Conservation (phyloP, 23 red algal genomes). For the Pyropia yezoensis region DNA sequence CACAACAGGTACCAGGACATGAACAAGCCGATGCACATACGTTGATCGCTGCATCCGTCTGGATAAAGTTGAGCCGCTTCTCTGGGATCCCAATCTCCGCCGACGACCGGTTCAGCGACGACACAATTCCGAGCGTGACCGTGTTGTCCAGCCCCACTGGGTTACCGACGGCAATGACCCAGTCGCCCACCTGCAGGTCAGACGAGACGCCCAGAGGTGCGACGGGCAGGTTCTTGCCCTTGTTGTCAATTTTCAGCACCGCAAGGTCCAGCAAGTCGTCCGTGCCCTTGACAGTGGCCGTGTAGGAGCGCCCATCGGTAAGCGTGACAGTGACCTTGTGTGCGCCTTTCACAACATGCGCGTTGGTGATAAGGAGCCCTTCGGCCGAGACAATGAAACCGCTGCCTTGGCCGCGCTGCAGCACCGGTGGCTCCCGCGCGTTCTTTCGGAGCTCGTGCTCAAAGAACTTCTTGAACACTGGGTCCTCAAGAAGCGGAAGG, state of each 20-base stretch:
- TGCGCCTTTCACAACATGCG: slow-evolving; percentile 83
- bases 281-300: slow-evolving; percentile 77
- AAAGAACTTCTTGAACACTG: slow-evolving; percentile 74
- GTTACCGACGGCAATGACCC: slow-evolving; percentile 98
- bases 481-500: slow-evolving; percentile 85
- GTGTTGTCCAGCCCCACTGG: slow-evolving; percentile 98
- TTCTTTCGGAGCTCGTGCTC: slow-evolving; percentile 60
- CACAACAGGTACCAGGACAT: too few relatives aligned
- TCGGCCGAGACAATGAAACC: slow-evolving; percentile 93
- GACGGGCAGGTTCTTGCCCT: slow-evolving; percentile 69
- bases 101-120: slow-evolving; percentile 75
- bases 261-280: slow-evolving; percentile 96
- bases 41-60: slow-evolving; percentile 94
- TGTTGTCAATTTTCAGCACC: slow-evolving; percentile 82
- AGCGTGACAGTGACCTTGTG: slow-evolving; percentile 88
- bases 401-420: slow-evolving; percentile 82
- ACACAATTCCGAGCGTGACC: slow-evolving; percentile 96
- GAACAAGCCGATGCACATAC: too few relatives aligned
- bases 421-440: slow-evolving; percentile 18
- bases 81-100: slow-evolving; percentile 97
- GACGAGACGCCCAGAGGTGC: slow-evolving; percentile 68
- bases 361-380: slow-evolving; percentile 92
- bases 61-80: slow-evolving; percentile 97
- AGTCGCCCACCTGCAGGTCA: slow-evolving; percentile 94
- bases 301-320: slow-evolving; percentile 88